Evolutionary conservation across 371 early-diverging fungal genomes (phyloP), one percentile per base, ranked within the genome.

Genomic region (Mortierella sp.): DNA sequence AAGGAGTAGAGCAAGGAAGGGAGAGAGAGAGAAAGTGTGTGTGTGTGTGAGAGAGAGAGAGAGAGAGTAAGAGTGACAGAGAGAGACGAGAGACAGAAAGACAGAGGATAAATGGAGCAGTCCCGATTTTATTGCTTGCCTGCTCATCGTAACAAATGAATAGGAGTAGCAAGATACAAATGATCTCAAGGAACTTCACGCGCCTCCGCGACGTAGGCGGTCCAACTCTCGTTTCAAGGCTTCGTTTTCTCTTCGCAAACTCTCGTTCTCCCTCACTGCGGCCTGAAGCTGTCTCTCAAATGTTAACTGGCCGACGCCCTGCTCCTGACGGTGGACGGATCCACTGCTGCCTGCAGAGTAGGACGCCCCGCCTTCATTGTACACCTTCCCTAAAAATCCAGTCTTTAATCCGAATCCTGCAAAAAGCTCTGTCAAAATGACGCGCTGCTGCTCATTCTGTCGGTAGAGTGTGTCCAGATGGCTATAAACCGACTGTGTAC

Each of bases 181-280:
- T 16, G 16, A 16, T 43, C 12, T 40, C 43, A 14, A n/a, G n/a
- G 6, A n/a, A 6, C 18, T n/a, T 55, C 28, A 55, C 28, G 28
- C 11, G 28, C 79, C 74, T 30, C 71, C 71, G 14, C 83, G 83
- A 32, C 84, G 83, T 49, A 89, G 66, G 8, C 74, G 83, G 18
- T 91, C 88, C 9, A 90, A 35, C 61, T 90, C 89, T 20, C 83
- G 83, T 47, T 87, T 83, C 78, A 90, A 72, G 1, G 83, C 78
- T 24, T 89, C 88, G 45, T 90, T 91, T 63, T 92, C 90, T 52
- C 86, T 85, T 57, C 83, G 73, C 22, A 92, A 80, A 58, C 83
- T 83, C 22, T 85, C 88, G 51, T 89, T 90, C 66, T 92, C 91
- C 9, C 83, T 79, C 18, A 83, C 55, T 11, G 88, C 76, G 4